A percentile compares a stretch with the other conserved stretches of the same genome.
Conservation (phyloP, 2,329 filamentous ascomycete species). For the Ceratocystis lukuohia region DNA sequence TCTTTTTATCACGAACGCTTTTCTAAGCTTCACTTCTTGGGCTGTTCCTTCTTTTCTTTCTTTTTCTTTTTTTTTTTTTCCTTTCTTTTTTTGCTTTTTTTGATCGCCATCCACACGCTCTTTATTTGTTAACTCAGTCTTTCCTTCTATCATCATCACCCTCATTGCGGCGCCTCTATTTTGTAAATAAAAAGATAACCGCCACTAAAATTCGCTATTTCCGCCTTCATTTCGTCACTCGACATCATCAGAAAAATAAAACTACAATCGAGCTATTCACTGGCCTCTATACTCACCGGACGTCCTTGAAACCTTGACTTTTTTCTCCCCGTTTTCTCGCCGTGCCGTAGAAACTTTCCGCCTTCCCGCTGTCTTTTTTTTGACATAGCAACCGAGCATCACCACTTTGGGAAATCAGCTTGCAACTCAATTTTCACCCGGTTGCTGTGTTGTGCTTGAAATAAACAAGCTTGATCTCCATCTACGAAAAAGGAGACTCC, state of each 20-base stretch:
- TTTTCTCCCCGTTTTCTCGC: neutral
- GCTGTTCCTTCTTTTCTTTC: slow-evolving; percentile 10
- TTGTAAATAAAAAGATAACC: neutral
- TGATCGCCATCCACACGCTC: slow-evolving; percentile 16
- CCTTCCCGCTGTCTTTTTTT: slow-evolving; percentile 11
- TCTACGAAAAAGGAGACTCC: neutral
- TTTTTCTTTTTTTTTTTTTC: slow-evolving; percentile 7
- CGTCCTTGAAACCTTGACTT: neutral
- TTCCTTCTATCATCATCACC: neutral
- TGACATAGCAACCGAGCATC: slow-evolving; percentile 7
- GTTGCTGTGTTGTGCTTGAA: slow-evolving; percentile 2
- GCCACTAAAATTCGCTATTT: neutral
- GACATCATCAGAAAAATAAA: neutral
- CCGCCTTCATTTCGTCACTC: neutral
- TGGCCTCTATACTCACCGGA: too few relatives aligned
- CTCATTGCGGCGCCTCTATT: neutral
- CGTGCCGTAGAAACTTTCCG: slow-evolving; percentile 12
- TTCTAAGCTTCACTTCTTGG: slow-evolving; percentile 1
- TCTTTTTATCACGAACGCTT: neutral
- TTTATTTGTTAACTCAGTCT: neutral
- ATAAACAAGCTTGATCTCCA: neutral
- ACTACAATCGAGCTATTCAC: neutral
- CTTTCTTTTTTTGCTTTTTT: slow-evolving; percentile 12
- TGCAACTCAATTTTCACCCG: neutral
- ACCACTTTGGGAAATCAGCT: neutral